Conservation (phyloP, 257 asterid species). For the Solanum tacnaense region DNA sequence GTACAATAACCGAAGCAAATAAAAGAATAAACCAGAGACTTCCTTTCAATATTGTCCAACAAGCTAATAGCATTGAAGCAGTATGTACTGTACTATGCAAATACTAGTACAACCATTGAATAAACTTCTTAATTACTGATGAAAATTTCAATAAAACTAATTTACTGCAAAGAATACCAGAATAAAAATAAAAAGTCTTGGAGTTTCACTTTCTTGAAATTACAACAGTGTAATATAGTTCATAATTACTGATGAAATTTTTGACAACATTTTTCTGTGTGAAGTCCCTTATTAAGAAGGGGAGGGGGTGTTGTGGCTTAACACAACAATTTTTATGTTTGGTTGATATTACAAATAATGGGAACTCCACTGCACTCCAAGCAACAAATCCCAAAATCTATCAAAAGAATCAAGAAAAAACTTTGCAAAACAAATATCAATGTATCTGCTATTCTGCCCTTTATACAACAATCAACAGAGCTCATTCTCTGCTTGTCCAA, state of each 20-base stretch:
- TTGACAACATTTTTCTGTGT: constrained; percentile 18
- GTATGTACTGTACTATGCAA: background rate
- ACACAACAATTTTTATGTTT: constrained; percentile 2
- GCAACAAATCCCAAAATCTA: constrained; percentile 28
- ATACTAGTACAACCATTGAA: background rate
- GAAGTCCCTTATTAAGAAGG: background rate
- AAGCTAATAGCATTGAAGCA: background rate
- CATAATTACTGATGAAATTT: background rate
- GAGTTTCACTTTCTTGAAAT: background rate
- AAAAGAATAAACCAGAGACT: background rate
- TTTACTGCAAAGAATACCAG: background rate
- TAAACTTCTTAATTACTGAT: background rate
- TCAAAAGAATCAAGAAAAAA: constrained; percentile 56
- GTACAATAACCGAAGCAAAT: too few relatives aligned
- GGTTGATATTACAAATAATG: constrained; percentile 30
- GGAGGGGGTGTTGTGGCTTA: too few relatives aligned
- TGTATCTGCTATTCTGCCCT: constrained; percentile 19
- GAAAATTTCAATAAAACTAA: background rate
- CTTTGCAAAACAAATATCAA: constrained; percentile 38
- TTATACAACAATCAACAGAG: constrained; percentile 43
- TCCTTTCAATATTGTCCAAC: background rate
- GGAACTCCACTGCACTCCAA: constrained; percentile 8
- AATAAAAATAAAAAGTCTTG: background rate
- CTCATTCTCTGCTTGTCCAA: constrained; percentile 16
- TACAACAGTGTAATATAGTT: background rate